Conservation (phyloP, 2,329 filamentous ascomycete species). For the Didymellaceae sp. region DNA sequence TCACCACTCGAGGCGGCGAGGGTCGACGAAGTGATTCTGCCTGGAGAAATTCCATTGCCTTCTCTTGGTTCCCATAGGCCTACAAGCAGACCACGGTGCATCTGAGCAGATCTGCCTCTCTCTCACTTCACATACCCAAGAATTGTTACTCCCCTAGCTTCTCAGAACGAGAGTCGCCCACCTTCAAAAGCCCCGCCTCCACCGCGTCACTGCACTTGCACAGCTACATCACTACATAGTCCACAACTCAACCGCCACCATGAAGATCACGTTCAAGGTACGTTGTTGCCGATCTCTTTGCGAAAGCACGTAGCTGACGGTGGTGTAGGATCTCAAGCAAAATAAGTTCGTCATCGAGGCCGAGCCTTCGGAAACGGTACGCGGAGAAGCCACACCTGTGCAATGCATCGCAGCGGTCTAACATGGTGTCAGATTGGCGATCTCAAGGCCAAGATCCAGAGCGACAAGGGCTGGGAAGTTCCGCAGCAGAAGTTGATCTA, state of each 20-base stretch:
- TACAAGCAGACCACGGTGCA: constrained; percentile 3
- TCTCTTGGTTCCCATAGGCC: constrained; percentile 14
- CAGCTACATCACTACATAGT: constrained; percentile 16
- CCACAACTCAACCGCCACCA: constrained; percentile 46
- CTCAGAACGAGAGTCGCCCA: constrained; percentile 11
- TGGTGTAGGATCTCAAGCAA: constrained; percentile 87
- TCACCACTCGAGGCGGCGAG: constrained; percentile 1
- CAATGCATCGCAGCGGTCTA: constrained; percentile 23
- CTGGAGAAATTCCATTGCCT: constrained; percentile 34
- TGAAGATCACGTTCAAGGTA: constrained; percentile 78
- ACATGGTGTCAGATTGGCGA: constrained; percentile 71
- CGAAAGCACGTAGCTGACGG: constrained; percentile 26
- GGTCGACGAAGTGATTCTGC: constrained; percentile 24
- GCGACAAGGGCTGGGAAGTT: constrained; percentile 93
- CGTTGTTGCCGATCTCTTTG: constrained; percentile 19
- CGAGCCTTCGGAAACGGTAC: constrained; percentile 89
- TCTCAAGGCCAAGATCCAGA: constrained; percentile 90
- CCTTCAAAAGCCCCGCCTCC: constrained; percentile 34
- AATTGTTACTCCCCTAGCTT: constrained; percentile 5
- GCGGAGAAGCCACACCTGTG: constrained; percentile 23
- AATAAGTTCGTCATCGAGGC: constrained; percentile 97
- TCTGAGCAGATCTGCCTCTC: not conserved
- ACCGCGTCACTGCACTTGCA: constrained; percentile 27
- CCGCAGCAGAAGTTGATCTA: constrained; percentile 96
- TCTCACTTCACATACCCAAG: constrained; percentile 1